Percentiles rank a stretch among this genome's conserved stretches.
Evolutionary conservation across 371 early-diverging fungal genomes (phyloP).

Genomic region (Lichtheimia hyalospora): DNA sequence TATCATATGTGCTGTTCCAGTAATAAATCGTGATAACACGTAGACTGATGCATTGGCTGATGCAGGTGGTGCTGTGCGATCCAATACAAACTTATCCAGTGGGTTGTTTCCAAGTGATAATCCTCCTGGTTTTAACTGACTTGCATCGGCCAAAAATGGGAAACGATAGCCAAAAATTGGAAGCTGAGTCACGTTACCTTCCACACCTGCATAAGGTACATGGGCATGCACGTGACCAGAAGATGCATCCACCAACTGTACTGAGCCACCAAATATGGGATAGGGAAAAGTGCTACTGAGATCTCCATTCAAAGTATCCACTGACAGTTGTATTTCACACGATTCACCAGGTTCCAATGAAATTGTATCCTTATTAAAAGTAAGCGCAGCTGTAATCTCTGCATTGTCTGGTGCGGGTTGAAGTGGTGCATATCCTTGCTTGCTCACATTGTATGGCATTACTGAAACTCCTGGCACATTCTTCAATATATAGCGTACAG

Average conservation of each 20-base stretch:
- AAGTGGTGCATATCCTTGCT: conserved; percentile 26
- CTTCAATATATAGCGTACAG: background rate
- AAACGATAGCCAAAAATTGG: conserved; percentile 45
- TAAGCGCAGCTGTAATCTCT: conserved; percentile 28
- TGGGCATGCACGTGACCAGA: conserved; percentile 27
- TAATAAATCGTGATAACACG: conserved; percentile 7
- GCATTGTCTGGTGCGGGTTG: conserved; percentile 21
- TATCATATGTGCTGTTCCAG: conserved; percentile 10
- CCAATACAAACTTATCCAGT: background rate
- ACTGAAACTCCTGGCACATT: conserved; percentile 36
- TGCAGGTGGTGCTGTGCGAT: background rate
- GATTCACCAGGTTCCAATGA: conserved; percentile 46
- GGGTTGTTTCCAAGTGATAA: background rate
- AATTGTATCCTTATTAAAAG: conserved; percentile 26
- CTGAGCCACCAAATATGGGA: conserved; percentile 45
- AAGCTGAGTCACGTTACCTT: conserved; percentile 46
- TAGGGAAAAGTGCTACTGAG: conserved; percentile 8
- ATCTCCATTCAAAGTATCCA: conserved; percentile 4
- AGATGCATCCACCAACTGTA: conserved; percentile 19
- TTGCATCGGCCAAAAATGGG: conserved; percentile 13
- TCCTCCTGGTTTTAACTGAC: background rate
- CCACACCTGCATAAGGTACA: conserved; percentile 59
- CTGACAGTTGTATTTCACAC: conserved; percentile 10
- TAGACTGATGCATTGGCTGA: background rate
- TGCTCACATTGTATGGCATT: conserved; percentile 33